Conservation (phyloP, 2,329 filamentous ascomycete genomes). For the Eutypa lata region DNA sequence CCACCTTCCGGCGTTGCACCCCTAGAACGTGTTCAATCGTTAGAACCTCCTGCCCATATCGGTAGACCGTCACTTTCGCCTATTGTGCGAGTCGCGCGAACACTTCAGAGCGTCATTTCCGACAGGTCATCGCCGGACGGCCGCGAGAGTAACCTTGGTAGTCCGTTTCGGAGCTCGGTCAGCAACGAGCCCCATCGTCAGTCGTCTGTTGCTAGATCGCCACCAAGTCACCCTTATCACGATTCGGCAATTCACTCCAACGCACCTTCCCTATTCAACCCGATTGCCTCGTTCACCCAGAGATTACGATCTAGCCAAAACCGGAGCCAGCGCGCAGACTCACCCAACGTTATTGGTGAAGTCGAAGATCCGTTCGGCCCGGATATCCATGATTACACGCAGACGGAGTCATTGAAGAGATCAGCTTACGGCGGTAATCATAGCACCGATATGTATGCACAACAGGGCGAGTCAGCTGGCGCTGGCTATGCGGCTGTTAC, state of each 20-base stretch:
- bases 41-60: constrained; percentile 17
- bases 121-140: constrained; percentile 55
- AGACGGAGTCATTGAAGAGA: constrained; percentile 8
- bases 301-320: constrained; percentile 17
- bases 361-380: constrained; percentile 15
- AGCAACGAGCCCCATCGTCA: constrained; percentile 24
- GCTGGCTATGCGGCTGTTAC: constrained; percentile 10
- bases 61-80: constrained; percentile 45
- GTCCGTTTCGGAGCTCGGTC: constrained; percentile 48
- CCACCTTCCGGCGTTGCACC: constrained; percentile 13
- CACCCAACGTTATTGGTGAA: constrained; percentile 8
- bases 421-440: constrained; percentile 1
- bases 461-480: neutral
- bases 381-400: constrained; percentile 9
- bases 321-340: constrained; percentile 8
- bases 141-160: constrained; percentile 49
- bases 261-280: constrained; percentile 11
- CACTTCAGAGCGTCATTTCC: constrained; percentile 56
- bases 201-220: constrained; percentile 21
- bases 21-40: constrained; percentile 14
- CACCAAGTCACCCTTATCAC: constrained; percentile 6
- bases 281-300: constrained; percentile 15
- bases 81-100: constrained; percentile 55
- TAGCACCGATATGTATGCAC: constrained; percentile 2
- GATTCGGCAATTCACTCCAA: constrained; percentile 4